Evolutionary conservation across 345 rosid species (phyloP).

Genomic region (Arabidopsis arenosa): DNA sequence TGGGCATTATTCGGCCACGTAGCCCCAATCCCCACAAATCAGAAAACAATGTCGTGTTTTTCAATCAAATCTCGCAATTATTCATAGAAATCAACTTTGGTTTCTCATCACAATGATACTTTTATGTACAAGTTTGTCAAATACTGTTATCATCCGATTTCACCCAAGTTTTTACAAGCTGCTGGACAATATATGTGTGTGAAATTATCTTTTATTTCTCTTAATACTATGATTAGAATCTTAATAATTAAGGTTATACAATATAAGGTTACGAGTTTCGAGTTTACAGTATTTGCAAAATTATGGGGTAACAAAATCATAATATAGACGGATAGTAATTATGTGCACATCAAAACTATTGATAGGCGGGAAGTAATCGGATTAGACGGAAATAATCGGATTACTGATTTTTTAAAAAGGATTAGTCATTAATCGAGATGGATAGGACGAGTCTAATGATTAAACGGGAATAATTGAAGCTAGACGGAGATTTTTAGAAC

Average conservation of each 20-base stretch:
- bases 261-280: too few species aligned
- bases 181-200: neutral
- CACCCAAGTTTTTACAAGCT: neutral
- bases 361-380: too few species aligned
- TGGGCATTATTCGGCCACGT: constrained; percentile 26
- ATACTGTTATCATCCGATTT: neutral
- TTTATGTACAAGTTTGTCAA: neutral
- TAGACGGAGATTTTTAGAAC: too few species aligned
- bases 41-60: neutral
- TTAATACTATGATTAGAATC: neutral
- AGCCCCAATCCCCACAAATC: neutral
- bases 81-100: neutral
- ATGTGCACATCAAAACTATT: too few species aligned
- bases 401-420: too few species aligned
- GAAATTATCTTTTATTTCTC: neutral
- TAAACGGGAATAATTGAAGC: too few species aligned
- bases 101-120: neutral
- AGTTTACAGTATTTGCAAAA: too few species aligned
- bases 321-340: too few species aligned
- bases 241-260: neutral
- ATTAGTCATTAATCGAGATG: too few species aligned
- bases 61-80: neutral
- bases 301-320: too few species aligned
- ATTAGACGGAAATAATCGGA: too few species aligned
- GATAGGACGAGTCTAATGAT: too few species aligned